Percentiles rank a stretch among this genome's conserved stretches.
Evolutionary conservation across 805 yeast species (phyloP).

Genomic region (baker's yeast (Saccharomyces cerevisiae)): DNA sequence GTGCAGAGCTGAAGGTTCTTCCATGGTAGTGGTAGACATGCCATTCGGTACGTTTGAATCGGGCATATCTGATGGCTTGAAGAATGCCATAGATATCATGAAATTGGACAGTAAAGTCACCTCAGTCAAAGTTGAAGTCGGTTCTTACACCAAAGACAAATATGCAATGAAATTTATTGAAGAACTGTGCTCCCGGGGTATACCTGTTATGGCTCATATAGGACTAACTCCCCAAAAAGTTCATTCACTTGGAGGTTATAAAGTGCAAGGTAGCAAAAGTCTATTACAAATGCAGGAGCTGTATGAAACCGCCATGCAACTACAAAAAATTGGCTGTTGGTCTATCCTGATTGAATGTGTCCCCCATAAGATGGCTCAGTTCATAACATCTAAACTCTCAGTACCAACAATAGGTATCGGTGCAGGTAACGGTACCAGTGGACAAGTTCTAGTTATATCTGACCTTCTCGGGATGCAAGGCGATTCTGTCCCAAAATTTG

Average conservation of each 20-base stretch:
- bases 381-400: conserved; percentile 48
- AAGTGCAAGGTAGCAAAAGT: conserved; percentile 66
- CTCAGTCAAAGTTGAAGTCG: conserved; percentile 69
- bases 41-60: conserved; percentile 84
- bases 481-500: conserved; percentile 58
- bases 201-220: conserved; percentile 85
- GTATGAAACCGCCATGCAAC: conserved; percentile 54
- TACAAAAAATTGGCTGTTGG: conserved; percentile 73
- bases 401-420: conserved; percentile 95
- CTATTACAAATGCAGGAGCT: conserved; percentile 46
- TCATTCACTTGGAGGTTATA: conserved; percentile 75
- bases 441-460: conserved; percentile 83
- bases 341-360: conserved; percentile 75
- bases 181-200: conserved; percentile 57
- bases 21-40: conserved; percentile 73
- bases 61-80: conserved; percentile 56
- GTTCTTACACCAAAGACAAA: conserved; percentile 34
- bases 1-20: conserved; percentile 53
- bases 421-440: conserved; percentile 77
- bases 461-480: conserved; percentile 75
- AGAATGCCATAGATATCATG: conserved; percentile 48
- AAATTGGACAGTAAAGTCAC: conserved; percentile 23
- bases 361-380: conserved; percentile 61
- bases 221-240: conserved; percentile 89
- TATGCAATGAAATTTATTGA: conserved; percentile 45